These are phyloP conservation scores for Umbelopsis isabellina DNA, from an alignment of 192 early-diverging fungal genomes.

Conservation along the genomic window DNA sequence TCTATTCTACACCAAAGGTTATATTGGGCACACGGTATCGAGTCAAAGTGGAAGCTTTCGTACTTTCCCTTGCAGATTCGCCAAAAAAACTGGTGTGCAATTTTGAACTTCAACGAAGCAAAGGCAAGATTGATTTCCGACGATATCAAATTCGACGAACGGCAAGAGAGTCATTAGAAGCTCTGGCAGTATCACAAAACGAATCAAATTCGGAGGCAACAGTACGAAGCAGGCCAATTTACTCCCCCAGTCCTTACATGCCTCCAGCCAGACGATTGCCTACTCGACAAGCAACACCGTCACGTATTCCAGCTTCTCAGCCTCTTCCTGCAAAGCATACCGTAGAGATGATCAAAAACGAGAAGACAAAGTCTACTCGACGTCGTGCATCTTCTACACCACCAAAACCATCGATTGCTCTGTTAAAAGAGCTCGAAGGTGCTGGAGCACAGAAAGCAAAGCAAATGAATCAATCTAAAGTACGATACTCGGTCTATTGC, in stretches of 20 bases:
- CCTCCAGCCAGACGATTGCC: background rate
- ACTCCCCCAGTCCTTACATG: background rate
- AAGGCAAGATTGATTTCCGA: background rate
- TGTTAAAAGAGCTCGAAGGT: conserved; percentile 10
- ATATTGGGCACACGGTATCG: conserved; percentile 32
- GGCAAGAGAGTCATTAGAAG: conserved; percentile 15
- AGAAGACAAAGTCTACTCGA: conserved; percentile 9
- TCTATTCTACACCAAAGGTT: conserved; percentile 29
- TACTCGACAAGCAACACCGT: background rate
- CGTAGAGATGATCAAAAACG: background rate
- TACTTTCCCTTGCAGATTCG: conserved; percentile 13
- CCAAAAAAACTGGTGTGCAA: conserved; percentile 17
- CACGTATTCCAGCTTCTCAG: background rate
- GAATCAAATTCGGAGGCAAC: background rate
- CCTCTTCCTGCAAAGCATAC: background rate
- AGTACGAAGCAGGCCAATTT: background rate
- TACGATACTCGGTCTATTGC: conserved; percentile 37
- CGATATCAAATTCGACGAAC: background rate
- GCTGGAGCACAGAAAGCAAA: background rate
- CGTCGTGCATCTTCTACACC: conserved; percentile 1
- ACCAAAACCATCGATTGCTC: background rate
- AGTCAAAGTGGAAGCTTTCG: conserved; percentile 30
- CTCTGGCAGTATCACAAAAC: background rate
- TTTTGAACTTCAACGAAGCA: conserved; percentile 32
- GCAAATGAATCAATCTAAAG: conserved; percentile 14